A percentile compares a stretch with the other conserved stretches of the same genome.
Conservation (phyloP, 75 land plant genomes). For the Chamaecyparis obtusa region DNA sequence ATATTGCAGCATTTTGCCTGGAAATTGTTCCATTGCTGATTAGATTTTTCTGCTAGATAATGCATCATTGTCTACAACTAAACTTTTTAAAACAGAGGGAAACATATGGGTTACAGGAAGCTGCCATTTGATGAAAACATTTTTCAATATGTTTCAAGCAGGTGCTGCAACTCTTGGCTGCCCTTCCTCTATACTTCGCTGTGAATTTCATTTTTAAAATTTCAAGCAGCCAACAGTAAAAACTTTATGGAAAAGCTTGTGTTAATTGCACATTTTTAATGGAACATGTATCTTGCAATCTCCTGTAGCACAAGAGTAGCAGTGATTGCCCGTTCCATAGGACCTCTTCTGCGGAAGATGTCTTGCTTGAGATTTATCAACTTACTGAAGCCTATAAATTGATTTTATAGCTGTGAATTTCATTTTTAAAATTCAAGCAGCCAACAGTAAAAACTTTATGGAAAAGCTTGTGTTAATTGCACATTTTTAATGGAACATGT, state of each 20-base stretch:
- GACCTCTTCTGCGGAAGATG: neutral
- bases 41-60: neutral
- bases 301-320: neutral
- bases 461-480: neutral
- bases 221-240: neutral
- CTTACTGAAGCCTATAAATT: too few species aligned
- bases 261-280: neutral
- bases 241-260: neutral
- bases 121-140: neutral
- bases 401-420: too few species aligned
- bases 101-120: neutral
- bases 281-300: too few species aligned
- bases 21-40: neutral
- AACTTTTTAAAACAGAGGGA: neutral
- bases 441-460: neutral
- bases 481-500: too few species aligned
- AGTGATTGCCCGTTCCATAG: neutral
- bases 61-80: neutral
- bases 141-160: neutral
- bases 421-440: neutral
- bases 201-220: too few species aligned
- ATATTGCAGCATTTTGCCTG: neutral
- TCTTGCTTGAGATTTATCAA: neutral
- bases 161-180: neutral
- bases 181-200: neutral